phyloP scores from a whole-genome alignment of 345 rosid species.

The Arabis hirsuta region DNA sequence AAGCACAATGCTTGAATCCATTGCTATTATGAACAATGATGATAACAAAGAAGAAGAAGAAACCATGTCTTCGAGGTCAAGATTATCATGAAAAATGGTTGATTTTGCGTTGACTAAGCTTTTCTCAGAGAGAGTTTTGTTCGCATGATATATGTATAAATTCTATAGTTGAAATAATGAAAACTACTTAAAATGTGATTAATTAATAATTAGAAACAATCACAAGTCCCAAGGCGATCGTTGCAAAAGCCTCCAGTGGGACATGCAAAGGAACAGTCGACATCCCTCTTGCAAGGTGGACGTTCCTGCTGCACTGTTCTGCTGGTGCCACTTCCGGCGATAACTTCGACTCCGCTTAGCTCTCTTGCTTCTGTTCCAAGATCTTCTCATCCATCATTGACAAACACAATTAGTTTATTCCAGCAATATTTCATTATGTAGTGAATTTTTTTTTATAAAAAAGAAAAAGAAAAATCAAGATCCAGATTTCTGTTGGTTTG shows the following conservation, averaged over 20 bases:
- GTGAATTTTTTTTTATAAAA: background rate
- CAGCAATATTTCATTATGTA: background rate
- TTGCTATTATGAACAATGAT: slow-evolving; percentile 74
- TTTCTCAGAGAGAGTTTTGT: background rate
- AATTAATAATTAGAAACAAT: background rate
- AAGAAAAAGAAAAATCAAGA: no score
- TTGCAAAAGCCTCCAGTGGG: background rate
- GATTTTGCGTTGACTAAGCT: background rate
- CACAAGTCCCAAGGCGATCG: background rate
- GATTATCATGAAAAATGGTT: background rate
- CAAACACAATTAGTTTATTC: background rate
- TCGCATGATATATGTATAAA: background rate
- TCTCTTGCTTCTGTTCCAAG: slow-evolving; percentile 26
- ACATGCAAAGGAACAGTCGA: background rate
- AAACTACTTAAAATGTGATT: background rate
- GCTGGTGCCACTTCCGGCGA: background rate
- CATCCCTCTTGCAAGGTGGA: slow-evolving; percentile 9
- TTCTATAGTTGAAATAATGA: background rate
- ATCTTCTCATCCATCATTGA: slow-evolving; percentile 21
- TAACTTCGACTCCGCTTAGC: background rate
- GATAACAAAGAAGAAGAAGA: slow-evolving; percentile 66
- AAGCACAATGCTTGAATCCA: slow-evolving; percentile 48
- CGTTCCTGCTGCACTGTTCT: background rate
- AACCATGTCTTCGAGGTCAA: slow-evolving; percentile 37
- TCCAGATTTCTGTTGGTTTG: background rate